Conservation (phyloP, 2,329 filamentous ascomycete genomes). For the Monosporascus sp. region DNA sequence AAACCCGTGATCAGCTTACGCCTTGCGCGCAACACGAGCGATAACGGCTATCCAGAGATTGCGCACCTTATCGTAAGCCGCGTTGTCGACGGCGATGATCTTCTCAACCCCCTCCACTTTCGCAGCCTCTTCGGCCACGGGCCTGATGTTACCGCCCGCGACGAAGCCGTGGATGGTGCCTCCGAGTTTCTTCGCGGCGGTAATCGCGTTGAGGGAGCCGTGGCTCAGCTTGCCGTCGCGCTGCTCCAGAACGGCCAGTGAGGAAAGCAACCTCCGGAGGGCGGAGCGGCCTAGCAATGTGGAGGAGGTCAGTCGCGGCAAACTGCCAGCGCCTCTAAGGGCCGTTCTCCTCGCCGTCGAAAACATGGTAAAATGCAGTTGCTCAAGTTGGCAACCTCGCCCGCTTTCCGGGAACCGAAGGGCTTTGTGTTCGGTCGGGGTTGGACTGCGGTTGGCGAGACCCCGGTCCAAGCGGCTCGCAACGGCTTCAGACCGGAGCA, state of each 20-base stretch:
- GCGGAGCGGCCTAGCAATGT: conserved; percentile 42
- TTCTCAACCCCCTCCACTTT: conserved; percentile 90
- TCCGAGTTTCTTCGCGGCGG: conserved; percentile 80
- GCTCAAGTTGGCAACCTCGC: neutral
- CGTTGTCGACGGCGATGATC: conserved; percentile 82
- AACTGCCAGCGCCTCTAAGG: conserved; percentile 16
- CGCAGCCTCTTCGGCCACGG: conserved; percentile 74
- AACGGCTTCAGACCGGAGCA: neutral
- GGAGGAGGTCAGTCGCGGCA: conserved; percentile 18
- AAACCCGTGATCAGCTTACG: neutral
- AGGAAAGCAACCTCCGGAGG: conserved; percentile 70
- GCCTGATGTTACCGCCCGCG: conserved; percentile 72
- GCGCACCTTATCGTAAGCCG: conserved; percentile 80
- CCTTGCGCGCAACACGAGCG: too few relatives aligned
- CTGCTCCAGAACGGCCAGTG: conserved; percentile 88
- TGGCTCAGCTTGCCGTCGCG: conserved; percentile 79
- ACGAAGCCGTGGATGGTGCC: conserved; percentile 82
- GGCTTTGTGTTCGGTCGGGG: neutral
- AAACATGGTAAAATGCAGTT: conserved; percentile 17
- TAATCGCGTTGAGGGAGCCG: conserved; percentile 77
- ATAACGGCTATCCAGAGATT: too few relatives aligned
- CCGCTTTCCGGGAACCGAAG: neutral
- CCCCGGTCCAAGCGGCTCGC: neutral
- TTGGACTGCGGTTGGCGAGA: neutral
- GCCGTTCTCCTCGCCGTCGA: conserved; percentile 21